Evolutionary conservation across 352 stramenopile species (phyloP).

Genomic region (Phytopythium mirpurense): DNA sequence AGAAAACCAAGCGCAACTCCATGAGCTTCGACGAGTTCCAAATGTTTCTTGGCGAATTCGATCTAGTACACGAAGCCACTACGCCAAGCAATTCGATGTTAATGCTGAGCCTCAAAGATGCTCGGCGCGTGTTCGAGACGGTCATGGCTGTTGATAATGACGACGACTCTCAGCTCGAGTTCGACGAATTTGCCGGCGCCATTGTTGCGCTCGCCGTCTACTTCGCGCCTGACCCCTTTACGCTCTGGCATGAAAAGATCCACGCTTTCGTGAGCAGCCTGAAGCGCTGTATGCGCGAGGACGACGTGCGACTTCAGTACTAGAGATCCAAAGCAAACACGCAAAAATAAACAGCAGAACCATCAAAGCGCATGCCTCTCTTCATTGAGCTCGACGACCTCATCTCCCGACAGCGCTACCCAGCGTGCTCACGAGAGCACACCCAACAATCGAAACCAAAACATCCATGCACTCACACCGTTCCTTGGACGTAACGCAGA

Average conservation of each 20-base stretch:
- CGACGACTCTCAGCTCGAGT: slow-evolving; percentile 48
- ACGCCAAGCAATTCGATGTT: not conserved
- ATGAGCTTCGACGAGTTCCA: slow-evolving; percentile 50
- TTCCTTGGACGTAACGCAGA: not conserved
- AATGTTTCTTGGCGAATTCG: slow-evolving; percentile 28
- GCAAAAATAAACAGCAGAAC: not conserved
- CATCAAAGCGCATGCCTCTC: not conserved
- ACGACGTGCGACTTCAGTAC: slow-evolving; percentile 4
- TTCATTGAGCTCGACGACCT: not conserved
- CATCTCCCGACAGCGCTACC: not conserved
- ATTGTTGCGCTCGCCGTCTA: slow-evolving; percentile 41
- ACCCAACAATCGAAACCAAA: not conserved
- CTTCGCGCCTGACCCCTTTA: slow-evolving; percentile 41
- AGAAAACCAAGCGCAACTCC: slow-evolving; percentile 49
- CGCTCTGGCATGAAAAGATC: slow-evolving; percentile 47
- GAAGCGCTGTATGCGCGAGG: slow-evolving; percentile 1
- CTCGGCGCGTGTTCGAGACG: slow-evolving; percentile 31
- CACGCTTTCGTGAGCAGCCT: slow-evolving; percentile 33
- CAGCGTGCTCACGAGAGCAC: not conserved
- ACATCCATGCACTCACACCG: not conserved
- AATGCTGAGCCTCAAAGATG: slow-evolving; percentile 17
- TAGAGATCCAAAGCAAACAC: not conserved
- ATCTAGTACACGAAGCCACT: slow-evolving; percentile 12
- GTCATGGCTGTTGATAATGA: slow-evolving; percentile 52
- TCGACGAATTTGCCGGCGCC: slow-evolving; percentile 51